These are phyloP conservation scores for Colletotrichum trifolii DNA, from an alignment of 2,329 filamentous ascomycete species.

Conservation along the genomic window DNA sequence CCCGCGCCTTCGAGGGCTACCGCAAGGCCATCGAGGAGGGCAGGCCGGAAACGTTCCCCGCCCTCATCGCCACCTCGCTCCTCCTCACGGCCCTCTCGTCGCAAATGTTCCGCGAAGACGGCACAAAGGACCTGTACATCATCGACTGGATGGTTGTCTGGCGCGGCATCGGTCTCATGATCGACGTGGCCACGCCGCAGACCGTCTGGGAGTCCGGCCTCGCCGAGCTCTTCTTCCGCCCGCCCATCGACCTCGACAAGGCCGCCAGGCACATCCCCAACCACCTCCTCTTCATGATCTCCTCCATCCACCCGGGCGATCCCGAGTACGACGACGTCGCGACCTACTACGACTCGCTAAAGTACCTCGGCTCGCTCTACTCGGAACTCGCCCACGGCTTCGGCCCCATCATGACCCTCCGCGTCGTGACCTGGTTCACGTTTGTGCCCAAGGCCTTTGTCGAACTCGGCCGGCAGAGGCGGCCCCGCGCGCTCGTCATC, in stretches of 20 bases:
- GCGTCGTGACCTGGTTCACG: slow-evolving; percentile 65
- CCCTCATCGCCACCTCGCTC: slow-evolving; percentile 63
- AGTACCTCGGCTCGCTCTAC: slow-evolving; percentile 64
- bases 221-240: slow-evolving; percentile 59
- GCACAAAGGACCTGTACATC: slow-evolving; percentile 59
- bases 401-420: slow-evolving; percentile 56
- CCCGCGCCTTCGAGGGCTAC: slow-evolving; percentile 62
- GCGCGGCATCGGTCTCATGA: slow-evolving; percentile 63
- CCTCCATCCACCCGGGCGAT: slow-evolving; percentile 55
- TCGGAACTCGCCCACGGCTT: slow-evolving; percentile 58
- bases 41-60: slow-evolving; percentile 57
- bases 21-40: slow-evolving; percentile 61
- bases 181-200: slow-evolving; percentile 50
- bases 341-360: slow-evolving; percentile 58
- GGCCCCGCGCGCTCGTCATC: slow-evolving; percentile 61
- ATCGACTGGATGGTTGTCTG: slow-evolving; percentile 68
- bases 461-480: slow-evolving; percentile 52
- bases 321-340: slow-evolving; percentile 52
- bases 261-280: slow-evolving; percentile 56
- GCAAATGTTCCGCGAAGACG: slow-evolving; percentile 60
- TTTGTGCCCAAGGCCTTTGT: slow-evolving; percentile 59
- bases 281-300: slow-evolving; percentile 61
- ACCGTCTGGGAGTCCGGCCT: slow-evolving; percentile 55
- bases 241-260: slow-evolving; percentile 58
- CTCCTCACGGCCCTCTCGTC: slow-evolving; percentile 63